Conservation (phyloP, 139 green algal species). For the Zygnema circumcarinatum region DNA sequence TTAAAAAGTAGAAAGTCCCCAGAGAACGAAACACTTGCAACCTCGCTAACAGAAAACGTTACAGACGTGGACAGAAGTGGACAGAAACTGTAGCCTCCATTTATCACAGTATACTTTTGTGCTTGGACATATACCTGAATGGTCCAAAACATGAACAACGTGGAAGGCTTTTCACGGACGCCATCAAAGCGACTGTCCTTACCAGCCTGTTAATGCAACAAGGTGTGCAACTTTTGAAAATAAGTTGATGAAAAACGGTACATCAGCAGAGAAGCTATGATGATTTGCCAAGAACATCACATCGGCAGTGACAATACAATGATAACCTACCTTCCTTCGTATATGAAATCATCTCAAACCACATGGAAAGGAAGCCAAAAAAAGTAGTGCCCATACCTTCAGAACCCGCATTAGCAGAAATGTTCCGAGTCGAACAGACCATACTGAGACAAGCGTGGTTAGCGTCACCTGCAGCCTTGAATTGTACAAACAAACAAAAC, state of each 20-base stretch:
- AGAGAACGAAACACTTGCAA: too few relatives aligned
- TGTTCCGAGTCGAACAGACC: slow-evolving; percentile 74
- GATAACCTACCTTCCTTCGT: too few relatives aligned
- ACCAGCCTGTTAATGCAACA: slow-evolving; percentile 66
- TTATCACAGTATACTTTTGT: too few relatives aligned
- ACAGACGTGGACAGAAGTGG: too few relatives aligned
- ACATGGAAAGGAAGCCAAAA: slow-evolving; percentile 6
- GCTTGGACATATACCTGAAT: slow-evolving; percentile 74
- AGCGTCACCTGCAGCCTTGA: slow-evolving; percentile 55
- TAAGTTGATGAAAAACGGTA: too few relatives aligned
- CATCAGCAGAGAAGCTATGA: background rate
- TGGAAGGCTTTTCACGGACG: slow-evolving; percentile 70
- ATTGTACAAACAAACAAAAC: background rate
- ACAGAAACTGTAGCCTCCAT: too few relatives aligned
- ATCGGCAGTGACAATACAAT: too few relatives aligned
- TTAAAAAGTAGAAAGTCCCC: too few relatives aligned
- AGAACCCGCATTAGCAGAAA: slow-evolving; percentile 77
- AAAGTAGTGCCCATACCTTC: background rate
- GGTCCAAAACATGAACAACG: slow-evolving; percentile 72
- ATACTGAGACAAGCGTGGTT: slow-evolving; percentile 74
- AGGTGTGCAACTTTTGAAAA: too few relatives aligned
- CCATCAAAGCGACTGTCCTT: slow-evolving; percentile 81
- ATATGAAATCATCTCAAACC: too few relatives aligned
- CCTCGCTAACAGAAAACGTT: too few relatives aligned
- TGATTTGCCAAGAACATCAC: too few relatives aligned